These are phyloP conservation scores for Oryza nivara DNA, from an alignment of 176 grass and related monocot genomes.

Conservation along the genomic window DNA sequence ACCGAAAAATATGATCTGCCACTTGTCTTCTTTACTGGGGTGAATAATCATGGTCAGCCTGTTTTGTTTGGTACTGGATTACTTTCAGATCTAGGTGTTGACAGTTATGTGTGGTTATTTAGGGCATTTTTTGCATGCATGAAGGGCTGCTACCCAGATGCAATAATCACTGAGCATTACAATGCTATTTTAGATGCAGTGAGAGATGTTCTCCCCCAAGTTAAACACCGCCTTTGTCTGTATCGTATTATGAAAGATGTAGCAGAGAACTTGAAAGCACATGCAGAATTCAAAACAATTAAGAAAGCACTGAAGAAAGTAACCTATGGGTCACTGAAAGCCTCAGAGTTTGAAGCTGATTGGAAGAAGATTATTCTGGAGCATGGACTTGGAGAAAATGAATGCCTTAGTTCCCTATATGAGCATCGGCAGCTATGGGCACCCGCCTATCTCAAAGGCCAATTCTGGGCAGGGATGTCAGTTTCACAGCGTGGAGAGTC, in stretches of 20 bases:
- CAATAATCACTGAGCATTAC: conserved; percentile 83
- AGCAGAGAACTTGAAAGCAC: conserved; percentile 73
- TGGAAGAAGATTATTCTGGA: conserved; percentile 78
- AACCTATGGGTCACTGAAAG: conserved; percentile 68
- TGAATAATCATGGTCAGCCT: conserved; percentile 93
- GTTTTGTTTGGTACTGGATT: conserved; percentile 83
- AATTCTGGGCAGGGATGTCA: conserved; percentile 92
- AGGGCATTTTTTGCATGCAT: conserved; percentile 81
- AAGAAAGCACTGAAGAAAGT: conserved; percentile 74
- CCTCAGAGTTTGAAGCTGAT: conserved; percentile 68
- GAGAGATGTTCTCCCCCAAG: conserved; percentile 63
- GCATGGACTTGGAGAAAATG: conserved; percentile 78
- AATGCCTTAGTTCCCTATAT: conserved; percentile 78
- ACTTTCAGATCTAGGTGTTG: conserved; percentile 72
- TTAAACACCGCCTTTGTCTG: conserved; percentile 76
- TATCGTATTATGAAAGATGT: conserved; percentile 82
- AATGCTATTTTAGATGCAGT: conserved; percentile 74
- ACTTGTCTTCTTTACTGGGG: conserved; percentile 77
- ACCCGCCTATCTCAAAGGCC: conserved; percentile 78
- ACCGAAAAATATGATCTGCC: conserved; percentile 80
- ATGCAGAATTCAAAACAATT: conserved; percentile 80
- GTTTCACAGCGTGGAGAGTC: conserved; percentile 62
- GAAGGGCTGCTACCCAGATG: conserved; percentile 49
- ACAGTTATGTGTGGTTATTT: conserved; percentile 92
- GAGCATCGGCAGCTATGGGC: conserved; percentile 79